These are phyloP conservation scores for Thinopyrum elongatum DNA, from an alignment of 176 grass and related monocot species.

Conservation along the genomic window DNA sequence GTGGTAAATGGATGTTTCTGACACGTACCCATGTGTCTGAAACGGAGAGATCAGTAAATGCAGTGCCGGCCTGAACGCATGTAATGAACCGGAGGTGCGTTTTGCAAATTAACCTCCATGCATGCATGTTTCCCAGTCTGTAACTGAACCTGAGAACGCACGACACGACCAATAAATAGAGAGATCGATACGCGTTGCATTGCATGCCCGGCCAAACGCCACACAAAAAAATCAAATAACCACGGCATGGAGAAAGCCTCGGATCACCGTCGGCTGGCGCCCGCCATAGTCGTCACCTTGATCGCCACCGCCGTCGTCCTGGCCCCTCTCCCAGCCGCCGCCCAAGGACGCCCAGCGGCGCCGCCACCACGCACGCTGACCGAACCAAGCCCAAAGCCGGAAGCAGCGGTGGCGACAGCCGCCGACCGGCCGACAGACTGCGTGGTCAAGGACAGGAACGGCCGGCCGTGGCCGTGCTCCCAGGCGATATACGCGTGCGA, in stretches of 20 bases:
- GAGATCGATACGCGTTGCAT: neutral
- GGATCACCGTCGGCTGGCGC: neutral
- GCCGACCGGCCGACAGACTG: neutral
- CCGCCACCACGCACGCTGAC: neutral
- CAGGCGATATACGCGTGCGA: neutral
- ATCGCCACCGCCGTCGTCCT: too few species aligned
- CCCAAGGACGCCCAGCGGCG: neutral
- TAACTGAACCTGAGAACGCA: too few species aligned
- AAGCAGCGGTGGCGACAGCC: neutral
- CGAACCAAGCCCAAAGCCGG: neutral
- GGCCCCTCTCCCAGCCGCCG: neutral
- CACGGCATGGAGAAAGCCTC: neutral
- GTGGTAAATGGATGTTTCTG: too few species aligned
- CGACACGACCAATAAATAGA: neutral
- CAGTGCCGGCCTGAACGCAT: too few species aligned
- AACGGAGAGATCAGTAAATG: too few species aligned
- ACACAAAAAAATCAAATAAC: neutral
- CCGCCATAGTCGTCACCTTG: neutral
- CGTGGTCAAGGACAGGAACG: slow-evolving; percentile 4
- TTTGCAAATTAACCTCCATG: too few species aligned
- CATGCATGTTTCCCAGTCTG: too few species aligned
- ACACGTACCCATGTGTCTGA: too few species aligned
- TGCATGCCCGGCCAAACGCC: neutral
- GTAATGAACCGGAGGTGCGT: too few species aligned
- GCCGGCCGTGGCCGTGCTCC: neutral